Conservation (phyloP, 2,329 filamentous ascomycete species). For the Fusarium oligoseptatum region DNA sequence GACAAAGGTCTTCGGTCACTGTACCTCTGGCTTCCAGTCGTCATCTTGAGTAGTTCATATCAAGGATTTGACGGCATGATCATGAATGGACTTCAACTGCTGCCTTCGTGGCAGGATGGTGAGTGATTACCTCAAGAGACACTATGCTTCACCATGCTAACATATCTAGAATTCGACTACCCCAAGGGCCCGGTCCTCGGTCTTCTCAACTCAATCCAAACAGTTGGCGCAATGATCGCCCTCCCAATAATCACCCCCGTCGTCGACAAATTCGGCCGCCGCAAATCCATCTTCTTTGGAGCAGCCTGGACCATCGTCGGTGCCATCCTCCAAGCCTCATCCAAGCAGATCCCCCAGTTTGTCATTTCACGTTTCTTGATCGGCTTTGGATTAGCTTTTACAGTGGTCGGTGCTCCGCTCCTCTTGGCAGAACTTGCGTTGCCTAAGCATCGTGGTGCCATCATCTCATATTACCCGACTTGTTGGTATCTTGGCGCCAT, state of each 20-base stretch:
- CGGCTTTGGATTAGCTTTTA: neutral
- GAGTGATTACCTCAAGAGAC: too few species aligned
- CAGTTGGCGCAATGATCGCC: neutral
- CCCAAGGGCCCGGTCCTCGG: neutral
- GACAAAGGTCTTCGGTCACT: slow-evolving; percentile 9
- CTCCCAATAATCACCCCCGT: neutral
- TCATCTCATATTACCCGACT: neutral
- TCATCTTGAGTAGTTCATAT: neutral
- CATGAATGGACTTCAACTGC: neutral
- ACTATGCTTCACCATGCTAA: too few species aligned
- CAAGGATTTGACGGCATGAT: neutral
- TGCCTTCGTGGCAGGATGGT: neutral
- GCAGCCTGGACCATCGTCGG: neutral
- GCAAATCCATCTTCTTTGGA: neutral
- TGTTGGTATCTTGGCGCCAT: neutral
- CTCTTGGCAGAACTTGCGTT: neutral
- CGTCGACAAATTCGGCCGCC: neutral
- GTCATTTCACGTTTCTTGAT: neutral
- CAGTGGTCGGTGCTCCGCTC: neutral
- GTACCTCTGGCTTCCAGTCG: slow-evolving; percentile 9
- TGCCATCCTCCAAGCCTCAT: neutral
- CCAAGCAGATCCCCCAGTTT: neutral
- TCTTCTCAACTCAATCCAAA: neutral
- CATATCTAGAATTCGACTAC: slow-evolving; percentile 4
- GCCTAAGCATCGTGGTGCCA: neutral